These are phyloP conservation scores for Massariosphaeria phaeospora DNA, from an alignment of 495 filamentous ascomycete genomes.

Conservation along the genomic window DNA sequence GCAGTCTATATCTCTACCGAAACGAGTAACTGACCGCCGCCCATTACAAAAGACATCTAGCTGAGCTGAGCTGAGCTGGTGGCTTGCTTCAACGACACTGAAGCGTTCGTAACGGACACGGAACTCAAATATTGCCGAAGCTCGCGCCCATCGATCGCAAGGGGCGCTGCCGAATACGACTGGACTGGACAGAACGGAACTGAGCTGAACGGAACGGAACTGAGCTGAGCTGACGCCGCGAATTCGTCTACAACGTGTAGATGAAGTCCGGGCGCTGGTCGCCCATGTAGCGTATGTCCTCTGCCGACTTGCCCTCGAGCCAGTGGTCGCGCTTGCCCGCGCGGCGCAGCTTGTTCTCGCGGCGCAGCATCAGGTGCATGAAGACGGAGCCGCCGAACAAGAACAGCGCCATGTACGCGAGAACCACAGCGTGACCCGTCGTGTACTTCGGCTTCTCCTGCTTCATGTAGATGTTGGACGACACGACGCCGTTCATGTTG, in stretches of 20 bases:
- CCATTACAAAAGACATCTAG: too few relatives aligned
- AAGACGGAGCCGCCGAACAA: slow-evolving; percentile 58
- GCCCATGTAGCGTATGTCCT: slow-evolving; percentile 59
- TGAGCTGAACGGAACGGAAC: too few relatives aligned
- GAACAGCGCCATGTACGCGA: slow-evolving; percentile 59
- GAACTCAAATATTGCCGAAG: too few relatives aligned
- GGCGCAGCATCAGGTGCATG: slow-evolving; percentile 58
- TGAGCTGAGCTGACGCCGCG: not conserved
- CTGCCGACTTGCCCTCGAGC: slow-evolving; percentile 54
- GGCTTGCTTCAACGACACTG: too few relatives aligned
- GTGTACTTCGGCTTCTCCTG: slow-evolving; percentile 52
- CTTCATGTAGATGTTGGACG: slow-evolving; percentile 64
- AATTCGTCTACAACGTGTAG: slow-evolving; percentile 24
- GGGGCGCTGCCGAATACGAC: not conserved
- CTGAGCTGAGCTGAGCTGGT: too few relatives aligned
- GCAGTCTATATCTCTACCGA: too few relatives aligned
- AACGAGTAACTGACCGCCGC: too few relatives aligned
- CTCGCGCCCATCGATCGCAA: too few relatives aligned
- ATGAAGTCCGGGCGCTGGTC: slow-evolving; percentile 46
- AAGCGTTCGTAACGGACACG: too few relatives aligned
- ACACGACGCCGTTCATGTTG: slow-evolving; percentile 83
- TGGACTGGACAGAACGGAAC: too few relatives aligned
- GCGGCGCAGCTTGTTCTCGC: slow-evolving; percentile 57
- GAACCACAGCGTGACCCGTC: slow-evolving; percentile 55
- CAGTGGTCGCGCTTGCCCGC: slow-evolving; percentile 65